Conservation (phyloP, 2,329 filamentous ascomycete species). For the Calonectria hongkongensis region DNA sequence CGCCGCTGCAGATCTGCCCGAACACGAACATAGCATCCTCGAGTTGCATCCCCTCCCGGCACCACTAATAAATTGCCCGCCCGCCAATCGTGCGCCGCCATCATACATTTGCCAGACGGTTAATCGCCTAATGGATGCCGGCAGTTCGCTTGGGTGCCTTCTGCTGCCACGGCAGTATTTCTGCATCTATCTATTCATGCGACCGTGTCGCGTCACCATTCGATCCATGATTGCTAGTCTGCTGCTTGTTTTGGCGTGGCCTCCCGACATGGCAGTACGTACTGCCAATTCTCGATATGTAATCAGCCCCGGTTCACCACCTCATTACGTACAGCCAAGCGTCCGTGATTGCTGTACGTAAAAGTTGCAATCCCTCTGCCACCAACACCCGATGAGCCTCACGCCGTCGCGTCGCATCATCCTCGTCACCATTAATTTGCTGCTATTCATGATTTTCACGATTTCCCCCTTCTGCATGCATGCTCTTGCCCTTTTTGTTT, state of each 20-base stretch:
- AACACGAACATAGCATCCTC: conserved; percentile 17
- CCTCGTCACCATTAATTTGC: background rate
- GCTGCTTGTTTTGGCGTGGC: background rate
- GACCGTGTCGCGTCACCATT: conserved; percentile 24
- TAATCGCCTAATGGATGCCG: conserved; percentile 21
- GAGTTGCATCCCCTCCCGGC: conserved; percentile 22
- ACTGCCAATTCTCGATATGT: conserved; percentile 14
- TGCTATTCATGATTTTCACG: too few species aligned
- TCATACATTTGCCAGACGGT: conserved; percentile 9
- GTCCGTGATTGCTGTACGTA: conserved; percentile 38
- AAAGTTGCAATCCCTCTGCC: conserved; percentile 26
- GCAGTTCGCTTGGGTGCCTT: conserved; percentile 23
- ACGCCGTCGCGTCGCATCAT: conserved; percentile 27
- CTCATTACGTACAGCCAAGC: conserved; percentile 38
- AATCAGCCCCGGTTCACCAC: conserved; percentile 30
- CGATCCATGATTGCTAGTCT: background rate
- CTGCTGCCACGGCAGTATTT: conserved; percentile 22
- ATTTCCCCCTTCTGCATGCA: background rate
- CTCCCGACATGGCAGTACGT: background rate
- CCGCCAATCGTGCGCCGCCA: conserved; percentile 22
- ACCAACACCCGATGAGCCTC: conserved; percentile 11
- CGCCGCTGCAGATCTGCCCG: conserved; percentile 26
- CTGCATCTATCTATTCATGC: conserved; percentile 27
- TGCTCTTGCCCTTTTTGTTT: conserved; percentile 1
- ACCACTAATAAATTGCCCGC: conserved; percentile 23